Conservation (phyloP, 208 protist genomes). For the Herpetomonas tarakana region DNA sequence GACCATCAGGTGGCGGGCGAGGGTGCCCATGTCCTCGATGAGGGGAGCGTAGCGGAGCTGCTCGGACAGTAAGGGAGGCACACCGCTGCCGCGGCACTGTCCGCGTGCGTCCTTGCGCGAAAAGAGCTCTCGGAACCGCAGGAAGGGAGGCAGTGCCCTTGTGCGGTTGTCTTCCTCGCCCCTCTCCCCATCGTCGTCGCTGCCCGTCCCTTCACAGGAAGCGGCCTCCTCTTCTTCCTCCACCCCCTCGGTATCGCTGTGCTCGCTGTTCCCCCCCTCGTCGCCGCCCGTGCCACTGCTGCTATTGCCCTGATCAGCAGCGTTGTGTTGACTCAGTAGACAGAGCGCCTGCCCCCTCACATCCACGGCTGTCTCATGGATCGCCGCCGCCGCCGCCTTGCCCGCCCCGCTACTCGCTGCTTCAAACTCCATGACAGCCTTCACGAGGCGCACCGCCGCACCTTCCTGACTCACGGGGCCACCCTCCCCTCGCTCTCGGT, state of each 20-base stretch:
- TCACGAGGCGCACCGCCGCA: slow-evolving; percentile 6
- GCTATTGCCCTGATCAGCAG: too few relatives aligned
- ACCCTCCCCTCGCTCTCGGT: too few relatives aligned
- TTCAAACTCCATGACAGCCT: neutral
- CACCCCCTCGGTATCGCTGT: too few relatives aligned
- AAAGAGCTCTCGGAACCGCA: neutral
- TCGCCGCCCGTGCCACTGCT: too few relatives aligned
- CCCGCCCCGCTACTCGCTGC: too few relatives aligned
- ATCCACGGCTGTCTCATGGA: neutral
- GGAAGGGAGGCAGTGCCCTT: neutral
- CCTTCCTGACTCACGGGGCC: neutral
- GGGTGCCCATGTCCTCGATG: slow-evolving; percentile 40
- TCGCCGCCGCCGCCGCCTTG: neutral
- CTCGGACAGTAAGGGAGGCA: slow-evolving; percentile 28
- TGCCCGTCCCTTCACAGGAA: too few relatives aligned
- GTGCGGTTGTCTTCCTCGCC: too few relatives aligned
- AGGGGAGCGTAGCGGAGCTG: slow-evolving; percentile 40
- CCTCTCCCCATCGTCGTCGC: too few relatives aligned
- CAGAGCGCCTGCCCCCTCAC: neutral
- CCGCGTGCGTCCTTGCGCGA: neutral
- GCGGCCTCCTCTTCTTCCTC: too few relatives aligned
- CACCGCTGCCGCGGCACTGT: too few relatives aligned
- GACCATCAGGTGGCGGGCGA: slow-evolving; percentile 40
- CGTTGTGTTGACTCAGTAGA: neutral
- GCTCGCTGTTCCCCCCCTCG: too few relatives aligned